Evolutionary conservation across 2,329 filamentous ascomycete genomes (phyloP).

Genomic region (Metarhizium anisopliae): DNA sequence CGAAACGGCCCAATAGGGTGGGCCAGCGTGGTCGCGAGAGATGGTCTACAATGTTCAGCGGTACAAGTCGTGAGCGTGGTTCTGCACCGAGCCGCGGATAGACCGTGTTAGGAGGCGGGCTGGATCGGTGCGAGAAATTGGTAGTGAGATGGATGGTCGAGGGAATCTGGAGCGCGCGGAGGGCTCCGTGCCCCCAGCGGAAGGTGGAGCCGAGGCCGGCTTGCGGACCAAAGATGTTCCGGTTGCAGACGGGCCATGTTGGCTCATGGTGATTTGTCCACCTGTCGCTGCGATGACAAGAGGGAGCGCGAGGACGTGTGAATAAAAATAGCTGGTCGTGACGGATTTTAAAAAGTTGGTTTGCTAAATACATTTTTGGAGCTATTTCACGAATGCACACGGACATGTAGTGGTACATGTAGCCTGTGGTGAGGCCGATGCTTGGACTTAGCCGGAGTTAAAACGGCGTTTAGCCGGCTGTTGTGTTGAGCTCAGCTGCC

Average conservation of each 20-base stretch:
- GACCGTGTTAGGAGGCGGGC: slow-evolving; percentile 26
- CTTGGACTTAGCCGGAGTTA: slow-evolving; percentile 19
- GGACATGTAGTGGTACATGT: not conserved
- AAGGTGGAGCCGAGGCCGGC: too few species aligned
- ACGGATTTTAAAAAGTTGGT: too few species aligned
- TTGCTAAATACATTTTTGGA: too few species aligned
- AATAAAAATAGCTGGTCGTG: too few species aligned
- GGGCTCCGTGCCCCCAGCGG: slow-evolving; percentile 12
- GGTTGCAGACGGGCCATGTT: too few species aligned
- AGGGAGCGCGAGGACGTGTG: too few species aligned
- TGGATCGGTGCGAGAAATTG: slow-evolving; percentile 30
- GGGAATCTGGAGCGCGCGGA: slow-evolving; percentile 7
- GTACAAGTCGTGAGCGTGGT: slow-evolving; percentile 1
- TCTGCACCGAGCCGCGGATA: slow-evolving; percentile 13
- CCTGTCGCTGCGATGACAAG: too few species aligned
- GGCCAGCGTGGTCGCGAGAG: slow-evolving; percentile 10
- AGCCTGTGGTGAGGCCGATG: slow-evolving; percentile 8
- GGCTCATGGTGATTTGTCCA: too few species aligned
- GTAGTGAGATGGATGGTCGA: slow-evolving; percentile 28
- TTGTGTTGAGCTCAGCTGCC: too few species aligned
- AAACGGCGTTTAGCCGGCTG: slow-evolving; percentile 19
- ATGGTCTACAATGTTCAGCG: not conserved
- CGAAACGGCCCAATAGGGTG: not conserved
- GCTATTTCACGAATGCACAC: too few species aligned
- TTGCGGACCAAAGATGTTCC: not conserved